Conservation (phyloP, 768 basidiomycete genomes). For the Dentipellis sp. region DNA sequence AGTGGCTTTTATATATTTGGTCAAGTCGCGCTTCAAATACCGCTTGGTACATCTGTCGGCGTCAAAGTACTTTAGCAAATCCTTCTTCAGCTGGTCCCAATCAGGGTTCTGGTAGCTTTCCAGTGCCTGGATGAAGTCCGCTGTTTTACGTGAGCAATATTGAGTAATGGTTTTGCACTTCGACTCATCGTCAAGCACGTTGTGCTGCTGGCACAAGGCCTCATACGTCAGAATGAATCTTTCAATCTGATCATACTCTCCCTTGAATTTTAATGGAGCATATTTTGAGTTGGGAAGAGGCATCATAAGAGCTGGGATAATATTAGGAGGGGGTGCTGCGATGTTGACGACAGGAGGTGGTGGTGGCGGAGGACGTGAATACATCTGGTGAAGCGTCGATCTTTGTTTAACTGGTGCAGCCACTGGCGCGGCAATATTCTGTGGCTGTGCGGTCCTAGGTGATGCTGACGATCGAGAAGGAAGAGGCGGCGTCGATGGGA, state of each 20-base stretch:
- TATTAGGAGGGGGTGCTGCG: neutral
- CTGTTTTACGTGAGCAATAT: neutral
- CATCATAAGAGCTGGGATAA: neutral
- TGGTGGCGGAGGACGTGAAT: neutral
- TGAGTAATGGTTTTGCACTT: neutral
- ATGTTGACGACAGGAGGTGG: neutral
- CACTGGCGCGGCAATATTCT: no score
- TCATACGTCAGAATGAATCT: neutral
- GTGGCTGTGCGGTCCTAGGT: neutral
- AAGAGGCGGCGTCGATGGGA: neutral
- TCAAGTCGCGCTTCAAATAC: neutral
- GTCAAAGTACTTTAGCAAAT: neutral
- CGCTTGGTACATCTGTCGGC: neutral
- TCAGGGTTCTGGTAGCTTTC: neutral
- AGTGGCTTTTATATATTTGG: neutral
- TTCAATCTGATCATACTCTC: neutral
- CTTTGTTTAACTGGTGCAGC: no score
- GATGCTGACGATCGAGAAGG: neutral
- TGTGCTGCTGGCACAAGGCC: neutral
- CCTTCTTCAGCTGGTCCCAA: neutral
- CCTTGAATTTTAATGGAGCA: neutral
- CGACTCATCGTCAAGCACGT: neutral
- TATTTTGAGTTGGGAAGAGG: neutral
- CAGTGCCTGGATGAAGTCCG: neutral
- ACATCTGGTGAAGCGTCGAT: no score